Evolutionary conservation across 2,329 filamentous ascomycete genomes (phyloP), one percentile per base, ranked within the genome.

Genomic region (Ceratocystis huliohia): DNA sequence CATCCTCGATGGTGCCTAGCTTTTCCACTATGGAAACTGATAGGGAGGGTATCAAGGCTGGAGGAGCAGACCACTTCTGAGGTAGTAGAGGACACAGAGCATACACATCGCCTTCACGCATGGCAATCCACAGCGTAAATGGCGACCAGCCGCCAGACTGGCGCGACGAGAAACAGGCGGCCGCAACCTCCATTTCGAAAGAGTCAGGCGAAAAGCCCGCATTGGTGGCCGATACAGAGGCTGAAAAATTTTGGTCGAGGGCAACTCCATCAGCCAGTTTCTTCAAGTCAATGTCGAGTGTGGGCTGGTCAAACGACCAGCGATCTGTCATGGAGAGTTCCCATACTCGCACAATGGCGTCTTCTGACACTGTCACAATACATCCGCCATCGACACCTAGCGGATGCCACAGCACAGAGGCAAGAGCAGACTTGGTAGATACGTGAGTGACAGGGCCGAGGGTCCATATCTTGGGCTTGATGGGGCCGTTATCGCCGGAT

Each of bases 111-210:
- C 94, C 94, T 68, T 91, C 88, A 46, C 85, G 85, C 88, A 96
- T 99, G n/a, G 92, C 91, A 64, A 97, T 79, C 90, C 93, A 99
- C 10, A 99, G 80, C 0, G 94, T 97, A 89, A 96, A 96, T 8
- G 92, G 85, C 6, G 91, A 89, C 94, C 94, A 99, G 65, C 91
- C 91, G 15, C 91, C 93, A 5, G 83, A 83, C 45, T 79, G 80
- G 69, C 81, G 80, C 13, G 78, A 78, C 45, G 82, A 79, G 77
- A 99, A 99, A 73, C 86, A 89, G 63, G 92, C 91, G 1, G 92
- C 87, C 3, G 91, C 91, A 25, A 96, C 91, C 73, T 96, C 89
- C 87, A 99, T 96, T 73, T 97, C 92, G 68, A 95, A 87, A 1
- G 84, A 84, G 74, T 97, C 92, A 0, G 91, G 88, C 0, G 91